Percentiles rank a stretch among this genome's conserved stretches.
phyloP scores from a whole-genome alignment of 192 early-diverging fungal species.

The Linnemannia schmuckeri region DNA sequence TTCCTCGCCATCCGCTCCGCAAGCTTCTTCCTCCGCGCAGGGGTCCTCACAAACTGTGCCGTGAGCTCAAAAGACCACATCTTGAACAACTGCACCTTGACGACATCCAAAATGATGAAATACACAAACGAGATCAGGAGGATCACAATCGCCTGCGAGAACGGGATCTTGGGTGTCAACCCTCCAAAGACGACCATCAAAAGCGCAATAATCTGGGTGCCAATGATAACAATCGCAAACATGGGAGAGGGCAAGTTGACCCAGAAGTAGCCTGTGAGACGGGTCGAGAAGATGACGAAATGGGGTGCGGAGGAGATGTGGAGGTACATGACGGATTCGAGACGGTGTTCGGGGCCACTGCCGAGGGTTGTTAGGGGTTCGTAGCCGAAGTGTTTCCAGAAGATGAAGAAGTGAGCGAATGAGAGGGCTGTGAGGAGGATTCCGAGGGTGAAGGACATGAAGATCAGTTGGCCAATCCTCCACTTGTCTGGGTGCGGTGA shows the following conservation, averaged over 20 bases:
- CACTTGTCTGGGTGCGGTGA: constrained; percentile 94
- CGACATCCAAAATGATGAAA: constrained; percentile 86
- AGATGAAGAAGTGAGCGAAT: constrained; percentile 88
- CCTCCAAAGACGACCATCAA: constrained; percentile 79
- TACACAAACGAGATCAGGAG: constrained; percentile 81
- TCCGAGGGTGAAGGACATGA: constrained; percentile 83
- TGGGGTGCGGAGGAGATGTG: constrained; percentile 94
- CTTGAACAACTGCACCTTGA: constrained; percentile 90
- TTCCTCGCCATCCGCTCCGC: constrained; percentile 59
- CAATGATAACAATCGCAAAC: constrained; percentile 86
- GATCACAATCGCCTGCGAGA: constrained; percentile 79
- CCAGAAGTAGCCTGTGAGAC: constrained; percentile 89
- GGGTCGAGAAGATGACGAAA: constrained; percentile 97
- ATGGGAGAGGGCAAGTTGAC: constrained; percentile 82
- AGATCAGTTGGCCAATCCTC: constrained; percentile 93
- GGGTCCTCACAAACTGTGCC: constrained; percentile 82
- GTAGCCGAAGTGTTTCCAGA: constrained; percentile 50
- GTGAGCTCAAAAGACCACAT: constrained; percentile 93
- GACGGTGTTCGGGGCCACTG: constrained; percentile 28
- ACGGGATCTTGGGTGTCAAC: constrained; percentile 79
- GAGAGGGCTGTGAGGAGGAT: constrained; percentile 80
- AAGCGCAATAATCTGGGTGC: constrained; percentile 92
- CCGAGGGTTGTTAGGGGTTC: constrained; percentile 31
- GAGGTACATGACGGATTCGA: constrained; percentile 95
- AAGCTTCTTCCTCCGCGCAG: constrained; percentile 74